Evolutionary conservation across 2,329 filamentous ascomycete genomes (phyloP), one percentile per base, ranked within the genome.

Genomic region (Botrytis fragariae): DNA sequence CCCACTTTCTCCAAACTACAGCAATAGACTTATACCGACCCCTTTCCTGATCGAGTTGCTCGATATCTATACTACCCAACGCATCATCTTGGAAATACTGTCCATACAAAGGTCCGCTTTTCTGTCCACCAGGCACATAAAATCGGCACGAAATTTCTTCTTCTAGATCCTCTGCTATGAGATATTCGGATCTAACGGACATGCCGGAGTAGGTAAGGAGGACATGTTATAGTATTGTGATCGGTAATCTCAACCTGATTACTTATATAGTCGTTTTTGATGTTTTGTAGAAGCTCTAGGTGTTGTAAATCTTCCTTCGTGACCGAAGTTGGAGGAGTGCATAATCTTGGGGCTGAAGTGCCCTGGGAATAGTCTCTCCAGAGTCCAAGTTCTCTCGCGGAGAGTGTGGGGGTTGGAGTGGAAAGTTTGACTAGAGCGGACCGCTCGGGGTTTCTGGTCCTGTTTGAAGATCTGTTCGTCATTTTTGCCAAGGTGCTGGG

Each of bases 251-350:
- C 5, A 29, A 54, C 14, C 6, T 54, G n/a, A 5, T 54, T 29
- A 5, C 7, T 54, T 18, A 29, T 18, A 54, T 54, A 29, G 14
- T 29, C 29, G 29, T 54, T 54, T 3, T 29, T 54, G 51, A 54
- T 18, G 14, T 3, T 4, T 54, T 54, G 5, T 29, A 54, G n/a
- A 54, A 54, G 51, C 6, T 54, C 1, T 8, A 14, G 18, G 12
- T 14, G 14, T 18, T 3, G 6, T 16, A 3, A 3, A 1, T 18
- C 2, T 54, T 54, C 16, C 5, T 54, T 5, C 4, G 8, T 7
- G 5, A 18, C 1, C n/a, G 14, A 12, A 54, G 0, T 18, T 54
- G n/a, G 12, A 54, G 14, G 14, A 29, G 25, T 16, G 51, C 14
- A 8, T 29, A 18, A 29, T 54, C 14, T 18, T 54, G 51, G 14